Conservation (phyloP, 306 rosid genomes). For the Quercus gilva region DNA sequence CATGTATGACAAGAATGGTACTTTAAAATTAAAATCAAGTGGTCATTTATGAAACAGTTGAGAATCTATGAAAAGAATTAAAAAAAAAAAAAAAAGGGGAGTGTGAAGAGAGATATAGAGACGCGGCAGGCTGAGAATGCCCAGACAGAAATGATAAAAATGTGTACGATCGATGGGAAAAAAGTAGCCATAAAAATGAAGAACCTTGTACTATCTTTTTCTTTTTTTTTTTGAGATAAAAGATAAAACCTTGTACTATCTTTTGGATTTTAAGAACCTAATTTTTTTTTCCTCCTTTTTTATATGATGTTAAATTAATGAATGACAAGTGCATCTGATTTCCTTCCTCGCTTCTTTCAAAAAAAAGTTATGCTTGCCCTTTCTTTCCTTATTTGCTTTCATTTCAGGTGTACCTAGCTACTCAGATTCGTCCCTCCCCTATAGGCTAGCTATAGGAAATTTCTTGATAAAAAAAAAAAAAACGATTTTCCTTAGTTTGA, state of each 20-base stretch:
- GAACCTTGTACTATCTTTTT: constrained; percentile 18
- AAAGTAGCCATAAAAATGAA: constrained; percentile 11
- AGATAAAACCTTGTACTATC: constrained; percentile 15
- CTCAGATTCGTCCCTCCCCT: not conserved
- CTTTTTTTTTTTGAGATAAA: too few relatives aligned
- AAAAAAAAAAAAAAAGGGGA: not conserved
- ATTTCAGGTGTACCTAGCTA: not conserved
- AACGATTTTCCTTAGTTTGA: not conserved
- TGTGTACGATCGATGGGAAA: constrained; percentile 12
- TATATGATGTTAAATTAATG: not conserved
- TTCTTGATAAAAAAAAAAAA: not conserved
- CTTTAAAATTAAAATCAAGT: not conserved
- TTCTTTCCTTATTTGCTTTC: not conserved
- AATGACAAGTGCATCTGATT: constrained; percentile 16
- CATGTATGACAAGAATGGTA: too few relatives aligned
- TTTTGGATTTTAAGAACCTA: constrained; percentile 1
- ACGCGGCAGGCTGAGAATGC: constrained; percentile 17
- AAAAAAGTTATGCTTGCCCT: not conserved
- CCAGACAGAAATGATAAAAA: not conserved
- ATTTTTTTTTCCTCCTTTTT: constrained; percentile 1
- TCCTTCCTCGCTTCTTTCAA: not conserved
- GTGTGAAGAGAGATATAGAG: not conserved
- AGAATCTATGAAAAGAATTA: not conserved
- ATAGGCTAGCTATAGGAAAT: not conserved
- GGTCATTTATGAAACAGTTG: not conserved